These are phyloP conservation scores for Candolleomyces aberdarensis DNA, from an alignment of 768 basidiomycete species.

Conservation along the genomic window DNA sequence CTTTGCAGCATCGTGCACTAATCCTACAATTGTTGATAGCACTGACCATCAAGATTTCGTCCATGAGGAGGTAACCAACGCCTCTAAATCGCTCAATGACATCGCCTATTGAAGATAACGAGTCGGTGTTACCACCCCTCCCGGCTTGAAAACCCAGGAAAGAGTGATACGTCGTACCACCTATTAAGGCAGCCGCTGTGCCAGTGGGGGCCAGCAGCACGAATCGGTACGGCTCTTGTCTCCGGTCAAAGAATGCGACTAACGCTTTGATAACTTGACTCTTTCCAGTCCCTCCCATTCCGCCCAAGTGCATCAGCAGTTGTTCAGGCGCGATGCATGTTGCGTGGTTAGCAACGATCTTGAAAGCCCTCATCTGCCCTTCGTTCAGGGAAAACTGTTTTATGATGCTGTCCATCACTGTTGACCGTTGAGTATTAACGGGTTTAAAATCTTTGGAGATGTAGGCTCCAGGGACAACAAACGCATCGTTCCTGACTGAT, in stretches of 20 bases:
- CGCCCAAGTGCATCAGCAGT: conserved; percentile 30
- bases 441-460: conserved; percentile 14
- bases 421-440: neutral
- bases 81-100: conserved; percentile 5
- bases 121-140: no score
- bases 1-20: conserved; percentile 29
- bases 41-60: conserved; percentile 38
- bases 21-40: conserved; percentile 25
- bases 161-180: neutral
- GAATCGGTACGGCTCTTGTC: conserved; percentile 24
- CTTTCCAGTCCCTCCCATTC: conserved; percentile 33
- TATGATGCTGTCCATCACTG: neutral
- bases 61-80: conserved; percentile 37
- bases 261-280: conserved; percentile 27
- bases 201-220: conserved; percentile 25
- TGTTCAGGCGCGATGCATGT: conserved; percentile 10
- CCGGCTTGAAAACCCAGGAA: neutral
- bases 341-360: conserved; percentile 27
- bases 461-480: no score
- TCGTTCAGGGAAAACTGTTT: conserved; percentile 19
- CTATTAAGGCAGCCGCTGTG: conserved; percentile 17
- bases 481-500: no score
- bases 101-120: no score
- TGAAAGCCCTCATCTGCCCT: conserved; percentile 29
- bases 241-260: conserved; percentile 15